phyloP scores from a whole-genome alignment of 306 rosid species.

The Nissolia schottii region DNA sequence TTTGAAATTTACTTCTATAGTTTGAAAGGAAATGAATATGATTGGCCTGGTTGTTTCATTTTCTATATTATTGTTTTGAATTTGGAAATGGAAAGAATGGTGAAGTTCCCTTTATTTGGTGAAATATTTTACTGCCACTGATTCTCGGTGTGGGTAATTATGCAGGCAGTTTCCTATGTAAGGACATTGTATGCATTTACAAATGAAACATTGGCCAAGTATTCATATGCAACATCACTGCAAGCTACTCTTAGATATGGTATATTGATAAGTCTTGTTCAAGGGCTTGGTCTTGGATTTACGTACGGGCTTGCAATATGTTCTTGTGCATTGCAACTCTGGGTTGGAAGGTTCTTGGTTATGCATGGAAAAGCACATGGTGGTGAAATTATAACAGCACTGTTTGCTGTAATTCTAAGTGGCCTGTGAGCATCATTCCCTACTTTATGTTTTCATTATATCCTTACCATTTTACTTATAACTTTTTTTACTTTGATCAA shows the following conservation, averaged over 20 bases:
- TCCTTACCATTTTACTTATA: neutral
- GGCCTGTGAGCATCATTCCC: slow-evolving; percentile 78
- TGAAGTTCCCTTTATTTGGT: slow-evolving; percentile 7
- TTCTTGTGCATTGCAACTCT: slow-evolving; percentile 97
- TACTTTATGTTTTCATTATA: neutral
- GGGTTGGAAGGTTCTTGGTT: slow-evolving; percentile 97
- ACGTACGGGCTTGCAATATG: slow-evolving; percentile 99
- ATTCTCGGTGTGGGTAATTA: slow-evolving; percentile 27
- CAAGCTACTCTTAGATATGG: slow-evolving; percentile 99
- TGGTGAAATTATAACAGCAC: slow-evolving; percentile 93
- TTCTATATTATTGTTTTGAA: neutral
- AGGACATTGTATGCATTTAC: slow-evolving; percentile 93
- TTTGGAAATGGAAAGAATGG: slow-evolving; percentile 2
- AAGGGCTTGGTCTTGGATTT: slow-evolving; percentile 99
- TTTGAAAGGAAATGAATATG: neutral
- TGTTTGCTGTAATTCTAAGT: slow-evolving; percentile 94
- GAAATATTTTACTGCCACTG: slow-evolving; percentile 6
- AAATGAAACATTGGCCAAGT: slow-evolving; percentile 96
- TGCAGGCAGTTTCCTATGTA: slow-evolving; percentile 94
- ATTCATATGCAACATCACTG: slow-evolving; percentile 95
- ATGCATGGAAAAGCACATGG: slow-evolving; percentile 63
- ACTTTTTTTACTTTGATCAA: slow-evolving; percentile 31
- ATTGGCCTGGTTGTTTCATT: neutral
- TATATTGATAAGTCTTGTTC: slow-evolving; percentile 96
- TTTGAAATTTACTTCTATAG: neutral